Evolutionary conservation across 805 yeast species (phyloP).

Genomic region (Danielia oregonensis): DNA sequence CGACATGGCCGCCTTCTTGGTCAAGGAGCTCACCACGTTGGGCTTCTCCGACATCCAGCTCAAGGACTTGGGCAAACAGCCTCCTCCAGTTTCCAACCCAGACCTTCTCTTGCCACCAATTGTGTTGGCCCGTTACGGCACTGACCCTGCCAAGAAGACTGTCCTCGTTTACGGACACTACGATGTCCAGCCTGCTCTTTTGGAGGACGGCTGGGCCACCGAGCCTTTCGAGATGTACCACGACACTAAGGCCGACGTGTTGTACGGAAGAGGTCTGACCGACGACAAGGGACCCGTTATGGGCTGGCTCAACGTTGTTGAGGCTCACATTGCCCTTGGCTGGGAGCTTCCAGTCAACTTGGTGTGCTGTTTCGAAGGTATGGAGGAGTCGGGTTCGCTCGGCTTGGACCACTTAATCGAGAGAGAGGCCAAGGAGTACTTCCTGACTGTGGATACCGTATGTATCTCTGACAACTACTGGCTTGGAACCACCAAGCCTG

Average conservation of each 20-base stretch:
- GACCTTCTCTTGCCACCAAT: conserved; percentile 85
- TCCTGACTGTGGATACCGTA: conserved; percentile 87
- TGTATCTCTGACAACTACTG: conserved; percentile 97
- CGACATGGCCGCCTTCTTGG: conserved; percentile 82
- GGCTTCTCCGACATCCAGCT: conserved; percentile 83
- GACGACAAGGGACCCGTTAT: conserved; percentile 98
- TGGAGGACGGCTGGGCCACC: conserved; percentile 92
- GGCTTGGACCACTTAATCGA: conserved; percentile 85
- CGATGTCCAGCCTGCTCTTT: conserved; percentile 95
- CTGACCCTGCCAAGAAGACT: conserved; percentile 78
- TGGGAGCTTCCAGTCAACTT: conserved; percentile 91
- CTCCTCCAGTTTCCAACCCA: conserved; percentile 76
- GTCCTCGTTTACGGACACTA: conserved; percentile 94
- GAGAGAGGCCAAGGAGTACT: conserved; percentile 72
- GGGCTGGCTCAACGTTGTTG: conserved; percentile 91
- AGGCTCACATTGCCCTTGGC: conserved; percentile 84
- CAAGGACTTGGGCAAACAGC: conserved; percentile 83
- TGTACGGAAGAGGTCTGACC: conserved; percentile 91
- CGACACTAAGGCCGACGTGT: conserved; percentile 57
- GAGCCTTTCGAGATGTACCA: conserved; percentile 78
- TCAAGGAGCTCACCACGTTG: conserved; percentile 59
- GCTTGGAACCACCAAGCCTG: conserved; percentile 97
- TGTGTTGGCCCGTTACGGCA: conserved; percentile 85
- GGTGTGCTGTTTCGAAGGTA: conserved; percentile 93
- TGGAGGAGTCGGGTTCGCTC: conserved; percentile 97